phyloP scores from a whole-genome alignment of 2,329 filamentous ascomycete species.

The Venturia asperata region DNA sequence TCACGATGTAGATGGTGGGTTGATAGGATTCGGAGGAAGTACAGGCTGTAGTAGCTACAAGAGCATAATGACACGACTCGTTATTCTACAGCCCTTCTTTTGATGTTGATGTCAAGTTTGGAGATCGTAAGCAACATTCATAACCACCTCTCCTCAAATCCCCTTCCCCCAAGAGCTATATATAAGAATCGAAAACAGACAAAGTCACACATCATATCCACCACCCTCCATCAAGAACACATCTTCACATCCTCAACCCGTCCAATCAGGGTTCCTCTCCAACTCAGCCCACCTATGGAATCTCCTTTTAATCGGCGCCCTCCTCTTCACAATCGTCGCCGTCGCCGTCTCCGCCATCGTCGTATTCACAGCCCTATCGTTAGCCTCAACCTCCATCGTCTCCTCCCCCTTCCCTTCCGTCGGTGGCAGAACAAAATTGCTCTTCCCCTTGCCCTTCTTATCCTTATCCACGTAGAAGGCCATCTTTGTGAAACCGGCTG shows the following conservation, averaged over 20 bases:
- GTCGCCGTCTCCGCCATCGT: background rate
- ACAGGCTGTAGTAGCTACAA: too few species aligned
- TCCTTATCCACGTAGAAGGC: background rate
- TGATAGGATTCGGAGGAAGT: too few species aligned
- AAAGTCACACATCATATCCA: background rate
- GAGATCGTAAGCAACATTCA: too few species aligned
- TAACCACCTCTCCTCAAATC: background rate
- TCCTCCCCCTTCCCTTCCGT: background rate
- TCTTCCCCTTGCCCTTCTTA: background rate
- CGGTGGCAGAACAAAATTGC: background rate
- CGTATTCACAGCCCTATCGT: background rate
- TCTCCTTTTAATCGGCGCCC: conserved; percentile 1
- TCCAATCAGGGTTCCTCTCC: conserved; percentile 5
- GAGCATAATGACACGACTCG: too few species aligned
- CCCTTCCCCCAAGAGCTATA: background rate
- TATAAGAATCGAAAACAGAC: conserved; percentile 14
- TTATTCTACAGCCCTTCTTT: too few species aligned
- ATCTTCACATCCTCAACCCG: background rate
- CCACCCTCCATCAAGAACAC: background rate
- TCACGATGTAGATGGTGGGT: too few species aligned
- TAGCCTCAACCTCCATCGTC: background rate
- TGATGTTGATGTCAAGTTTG: too few species aligned
- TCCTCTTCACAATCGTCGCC: background rate
- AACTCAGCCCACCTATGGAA: conserved; percentile 2
- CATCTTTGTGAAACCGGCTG: background rate